phyloP scores from a whole-genome alignment of 805 yeast genomes.

The Diddensiella santjacobensis region DNA sequence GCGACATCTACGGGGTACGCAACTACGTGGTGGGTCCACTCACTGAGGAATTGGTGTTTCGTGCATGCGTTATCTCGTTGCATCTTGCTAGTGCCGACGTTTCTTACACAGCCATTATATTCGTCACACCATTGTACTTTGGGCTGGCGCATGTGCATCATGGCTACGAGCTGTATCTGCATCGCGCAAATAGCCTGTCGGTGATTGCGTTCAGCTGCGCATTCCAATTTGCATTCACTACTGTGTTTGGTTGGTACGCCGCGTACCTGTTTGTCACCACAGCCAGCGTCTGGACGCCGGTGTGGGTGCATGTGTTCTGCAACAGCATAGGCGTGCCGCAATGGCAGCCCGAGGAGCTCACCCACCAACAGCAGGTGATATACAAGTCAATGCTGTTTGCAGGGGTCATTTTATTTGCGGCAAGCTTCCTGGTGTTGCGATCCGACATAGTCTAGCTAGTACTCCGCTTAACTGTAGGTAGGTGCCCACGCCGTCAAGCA shows the following conservation, averaged over 20 bases:
- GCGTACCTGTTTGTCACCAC: constrained; percentile 51
- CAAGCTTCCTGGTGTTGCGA: constrained; percentile 3
- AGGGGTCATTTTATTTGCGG: constrained; percentile 43
- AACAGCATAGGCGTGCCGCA: constrained; percentile 68
- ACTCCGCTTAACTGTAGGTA: constrained; percentile 83
- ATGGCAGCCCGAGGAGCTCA: constrained; percentile 10
- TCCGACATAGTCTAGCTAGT: constrained; percentile 49
- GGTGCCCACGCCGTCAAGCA: constrained; percentile 88
- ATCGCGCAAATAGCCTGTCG: constrained; percentile 27
- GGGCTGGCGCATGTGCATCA: constrained; percentile 81
- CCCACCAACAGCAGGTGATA: constrained; percentile 10
- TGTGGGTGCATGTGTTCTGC: constrained; percentile 62
- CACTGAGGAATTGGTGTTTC: constrained; percentile 71
- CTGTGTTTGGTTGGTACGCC: constrained; percentile 67
- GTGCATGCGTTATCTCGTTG: constrained; percentile 43
- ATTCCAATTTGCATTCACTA: constrained; percentile 62
- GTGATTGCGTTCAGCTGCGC: constrained; percentile 38
- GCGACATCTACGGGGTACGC: constrained; percentile 44
- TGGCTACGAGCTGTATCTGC: constrained; percentile 46
- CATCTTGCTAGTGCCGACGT: constrained; percentile 25
- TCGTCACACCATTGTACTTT: constrained; percentile 58
- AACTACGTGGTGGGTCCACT: constrained; percentile 68
- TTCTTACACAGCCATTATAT: constrained; percentile 28
- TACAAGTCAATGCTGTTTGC: constrained; percentile 35
- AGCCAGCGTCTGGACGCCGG: constrained; percentile 52